Base-by-base conservation (phyloP, 495 filamentous ascomycete species). In the Chaetomium cochliodes region DNA sequence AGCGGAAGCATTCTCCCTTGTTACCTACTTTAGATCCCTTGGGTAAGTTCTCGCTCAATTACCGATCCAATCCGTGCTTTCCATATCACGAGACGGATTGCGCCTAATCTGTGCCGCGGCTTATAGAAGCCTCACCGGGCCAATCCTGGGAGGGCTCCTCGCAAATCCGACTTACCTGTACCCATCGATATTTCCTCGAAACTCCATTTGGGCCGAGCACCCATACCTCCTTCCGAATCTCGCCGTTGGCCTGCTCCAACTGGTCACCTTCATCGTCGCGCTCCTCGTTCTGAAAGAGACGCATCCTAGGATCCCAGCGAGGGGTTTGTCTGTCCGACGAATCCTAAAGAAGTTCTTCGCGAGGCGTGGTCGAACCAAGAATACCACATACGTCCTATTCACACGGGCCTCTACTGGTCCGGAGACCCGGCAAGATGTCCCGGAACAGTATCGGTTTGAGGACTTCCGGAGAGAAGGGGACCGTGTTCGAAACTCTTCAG, bases 1-100 rank as follows among this genome's bases (percentile, higher is more conserved):
- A 65, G 64, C 58, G 5, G 56, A 61, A 15, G 57, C 64, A 12
- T 65, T 65, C 54, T 61, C 64, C 2, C 50, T 62, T 20, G 52
- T 62, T 6, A 61, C 20, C 23, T 65, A 61, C 25, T 61, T 65
- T 18, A 28, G 63, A n/a, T 60, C 63, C 26, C 57, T 65, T 46
- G 63, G 63, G 63, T 65, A 41, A 46, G 63, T 58, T 33, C 30
- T 53, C 30, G 1, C 13, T 25, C 50, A 16, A n/a, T 15, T 46
- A 3, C 11, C 12, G 30, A 26, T 25, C 23, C 50, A 12, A 4
- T 53, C 25, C 0, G 50, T 30, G 1, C 20, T 63, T n/a, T n/a
- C n/a, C n/a, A n/a, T n/a, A n/a, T n/a, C n/a, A n/a, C n/a, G n/a
- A n/a, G n/a, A n/a, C n/a, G n/a, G n/a, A n/a, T n/a, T n/a, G n/a